Evolutionary conservation across 495 filamentous ascomycete species (phyloP).

Genomic region (Alectoria sarmentosa): DNA sequence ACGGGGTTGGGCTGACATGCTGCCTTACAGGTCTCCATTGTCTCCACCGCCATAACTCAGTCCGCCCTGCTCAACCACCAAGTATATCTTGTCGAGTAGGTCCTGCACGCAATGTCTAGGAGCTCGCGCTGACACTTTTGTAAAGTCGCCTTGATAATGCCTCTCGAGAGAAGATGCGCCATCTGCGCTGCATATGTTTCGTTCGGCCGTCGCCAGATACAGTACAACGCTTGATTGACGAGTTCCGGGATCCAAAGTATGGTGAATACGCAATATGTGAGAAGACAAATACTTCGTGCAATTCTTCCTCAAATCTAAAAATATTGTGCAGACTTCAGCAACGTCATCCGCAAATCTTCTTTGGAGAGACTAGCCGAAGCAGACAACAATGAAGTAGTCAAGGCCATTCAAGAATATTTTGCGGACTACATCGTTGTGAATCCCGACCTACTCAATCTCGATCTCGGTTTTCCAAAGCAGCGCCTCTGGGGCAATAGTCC

Average conservation of each 20-base stretch:
- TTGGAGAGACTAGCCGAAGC: slow-evolving; percentile 92
- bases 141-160: slow-evolving; percentile 73
- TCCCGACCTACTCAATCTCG: slow-evolving; percentile 82
- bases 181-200: slow-evolving; percentile 89
- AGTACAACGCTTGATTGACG: slow-evolving; percentile 88
- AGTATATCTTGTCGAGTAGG: slow-evolving; percentile 87
- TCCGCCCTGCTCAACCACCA: slow-evolving; percentile 94
- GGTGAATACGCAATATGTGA: slow-evolving; percentile 90
- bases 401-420: slow-evolving; percentile 87
- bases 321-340: slow-evolving; percentile 65
- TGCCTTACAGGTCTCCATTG: slow-evolving; percentile 64
- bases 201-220: slow-evolving; percentile 85
- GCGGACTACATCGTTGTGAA: slow-evolving; percentile 94
- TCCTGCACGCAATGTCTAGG: not conserved
- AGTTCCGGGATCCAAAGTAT: slow-evolving; percentile 93
- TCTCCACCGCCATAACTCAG: slow-evolving; percentile 92
- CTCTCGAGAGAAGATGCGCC: slow-evolving; percentile 94
- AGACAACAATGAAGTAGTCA: slow-evolving; percentile 96
- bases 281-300: not conserved
- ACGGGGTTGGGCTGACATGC: slow-evolving; percentile 15
- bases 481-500: slow-evolving; percentile 68
- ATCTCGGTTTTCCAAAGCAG: slow-evolving; percentile 64
- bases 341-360: slow-evolving; percentile 93
- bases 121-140: slow-evolving; percentile 21
- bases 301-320: slow-evolving; percentile 7